These are phyloP conservation scores for Boletus pseudopeckii DNA, from an alignment of 768 basidiomycete species.

Conservation along the genomic window DNA sequence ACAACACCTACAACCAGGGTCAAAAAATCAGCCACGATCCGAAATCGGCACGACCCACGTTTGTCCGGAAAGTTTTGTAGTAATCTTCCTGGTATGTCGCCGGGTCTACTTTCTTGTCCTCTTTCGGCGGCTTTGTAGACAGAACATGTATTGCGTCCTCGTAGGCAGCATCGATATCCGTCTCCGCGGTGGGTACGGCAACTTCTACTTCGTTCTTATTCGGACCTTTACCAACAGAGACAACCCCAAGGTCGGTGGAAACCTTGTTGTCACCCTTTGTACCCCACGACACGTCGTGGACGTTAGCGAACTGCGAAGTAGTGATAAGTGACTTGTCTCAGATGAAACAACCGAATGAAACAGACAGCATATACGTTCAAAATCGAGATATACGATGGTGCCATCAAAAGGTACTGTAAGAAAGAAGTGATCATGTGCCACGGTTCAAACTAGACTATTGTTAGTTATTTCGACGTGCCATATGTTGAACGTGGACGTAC, in stretches of 20 bases:
- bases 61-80: slow-evolving; percentile 86
- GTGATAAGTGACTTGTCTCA: background rate
- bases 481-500: slow-evolving; percentile 45
- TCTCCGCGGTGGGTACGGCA: slow-evolving; percentile 78
- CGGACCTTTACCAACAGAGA: slow-evolving; percentile 48
- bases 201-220: slow-evolving; percentile 85
- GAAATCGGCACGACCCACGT: slow-evolving; percentile 39
- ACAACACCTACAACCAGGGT: slow-evolving; percentile 51
- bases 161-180: slow-evolving; percentile 86
- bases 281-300: slow-evolving; percentile 93
- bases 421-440: slow-evolving; percentile 99
- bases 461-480: background rate
- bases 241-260: slow-evolving; percentile 80
- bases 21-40: slow-evolving; percentile 13
- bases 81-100: slow-evolving; percentile 78
- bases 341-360: background rate
- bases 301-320: slow-evolving; percentile 66
- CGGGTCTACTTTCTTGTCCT: slow-evolving; percentile 57
- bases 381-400: slow-evolving; percentile 91
- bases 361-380: slow-evolving; percentile 83
- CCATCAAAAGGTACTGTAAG: slow-evolving; percentile 87
- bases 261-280: slow-evolving; percentile 93
- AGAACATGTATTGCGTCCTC: slow-evolving; percentile 88
- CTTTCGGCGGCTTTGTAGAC: slow-evolving; percentile 72
- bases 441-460: slow-evolving; percentile 72